A percentile compares a stretch with the other conserved stretches of the same genome.
Evolutionary conservation across 208 protist genomes (phyloP).

Genomic region (Trypanosoma boissoni): DNA sequence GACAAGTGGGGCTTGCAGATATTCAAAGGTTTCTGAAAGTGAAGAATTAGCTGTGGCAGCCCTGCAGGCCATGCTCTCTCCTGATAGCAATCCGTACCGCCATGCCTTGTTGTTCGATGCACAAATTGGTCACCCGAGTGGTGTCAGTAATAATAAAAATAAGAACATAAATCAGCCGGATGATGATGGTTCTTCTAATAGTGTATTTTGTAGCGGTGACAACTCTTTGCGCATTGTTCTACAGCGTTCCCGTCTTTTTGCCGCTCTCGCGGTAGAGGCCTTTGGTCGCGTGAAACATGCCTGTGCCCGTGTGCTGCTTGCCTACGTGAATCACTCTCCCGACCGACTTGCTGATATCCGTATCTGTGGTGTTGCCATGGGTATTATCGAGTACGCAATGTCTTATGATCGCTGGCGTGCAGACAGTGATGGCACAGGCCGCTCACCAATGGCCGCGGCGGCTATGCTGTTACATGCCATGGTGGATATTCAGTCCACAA

Average conservation of each 20-base stretch:
- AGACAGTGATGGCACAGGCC: constrained; percentile 20
- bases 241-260: constrained; percentile 27
- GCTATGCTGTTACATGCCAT: constrained; percentile 19
- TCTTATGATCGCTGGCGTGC: constrained; percentile 14
- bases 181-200: no score
- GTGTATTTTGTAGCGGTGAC: neutral
- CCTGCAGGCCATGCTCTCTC: neutral
- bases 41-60: neutral
- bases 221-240: neutral
- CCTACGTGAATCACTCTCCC: constrained; percentile 26
- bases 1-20: no score
- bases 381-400: constrained; percentile 62
- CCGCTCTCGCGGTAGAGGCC: constrained; percentile 24
- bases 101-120: no score
- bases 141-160: no score
- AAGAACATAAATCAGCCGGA: no score
- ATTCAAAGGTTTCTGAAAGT: neutral
- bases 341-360: constrained; percentile 8
- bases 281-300: constrained; percentile 26
- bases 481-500: no score
- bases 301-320: constrained; percentile 26
- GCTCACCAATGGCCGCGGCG: constrained; percentile 23
- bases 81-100: neutral
- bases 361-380: constrained; percentile 50
- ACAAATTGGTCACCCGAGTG: no score